Evolutionary conservation across 495 filamentous ascomycete species (phyloP).

Genomic region (Hypomontagnella monticulosa): DNA sequence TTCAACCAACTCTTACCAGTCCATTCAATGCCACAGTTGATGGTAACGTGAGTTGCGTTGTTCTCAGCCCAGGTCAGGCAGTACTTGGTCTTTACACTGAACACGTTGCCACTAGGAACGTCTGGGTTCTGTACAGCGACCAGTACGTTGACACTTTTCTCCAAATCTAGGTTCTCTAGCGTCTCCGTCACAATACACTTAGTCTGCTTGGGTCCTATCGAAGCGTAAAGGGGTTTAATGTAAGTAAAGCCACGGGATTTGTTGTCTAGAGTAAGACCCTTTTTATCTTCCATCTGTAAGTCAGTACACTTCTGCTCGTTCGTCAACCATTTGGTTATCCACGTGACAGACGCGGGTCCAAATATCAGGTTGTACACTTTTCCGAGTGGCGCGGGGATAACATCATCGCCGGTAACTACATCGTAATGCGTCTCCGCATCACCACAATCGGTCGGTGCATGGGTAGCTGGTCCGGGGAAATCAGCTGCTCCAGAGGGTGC

Average conservation of each 20-base stretch:
- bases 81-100: constrained; percentile 90
- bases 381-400: constrained; percentile 86
- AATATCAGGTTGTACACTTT: constrained; percentile 91
- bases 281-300: constrained; percentile 82
- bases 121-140: constrained; percentile 90
- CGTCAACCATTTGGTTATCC: constrained; percentile 84
- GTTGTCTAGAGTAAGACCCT: constrained; percentile 76
- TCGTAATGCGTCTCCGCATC: constrained; percentile 83
- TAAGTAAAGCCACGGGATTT: constrained; percentile 82
- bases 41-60: constrained; percentile 82
- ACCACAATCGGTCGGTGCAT: constrained; percentile 83
- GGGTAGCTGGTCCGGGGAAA: constrained; percentile 87
- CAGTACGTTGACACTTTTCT: constrained; percentile 82
- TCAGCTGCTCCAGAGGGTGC: constrained; percentile 63
- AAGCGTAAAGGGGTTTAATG: constrained; percentile 85
- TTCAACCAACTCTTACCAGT: constrained; percentile 98
- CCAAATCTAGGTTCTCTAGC: constrained; percentile 83
- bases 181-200: constrained; percentile 91
- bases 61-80: constrained; percentile 90
- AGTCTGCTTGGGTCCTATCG: constrained; percentile 93
- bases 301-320: constrained; percentile 91
- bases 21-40: constrained; percentile 94
- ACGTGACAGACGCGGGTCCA: constrained; percentile 78
- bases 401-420: constrained; percentile 83
- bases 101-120: constrained; percentile 93